Evolutionary conservation across 2,329 filamentous ascomycete genomes (phyloP).

Genomic region (Gaeumannomyces sp.): DNA sequence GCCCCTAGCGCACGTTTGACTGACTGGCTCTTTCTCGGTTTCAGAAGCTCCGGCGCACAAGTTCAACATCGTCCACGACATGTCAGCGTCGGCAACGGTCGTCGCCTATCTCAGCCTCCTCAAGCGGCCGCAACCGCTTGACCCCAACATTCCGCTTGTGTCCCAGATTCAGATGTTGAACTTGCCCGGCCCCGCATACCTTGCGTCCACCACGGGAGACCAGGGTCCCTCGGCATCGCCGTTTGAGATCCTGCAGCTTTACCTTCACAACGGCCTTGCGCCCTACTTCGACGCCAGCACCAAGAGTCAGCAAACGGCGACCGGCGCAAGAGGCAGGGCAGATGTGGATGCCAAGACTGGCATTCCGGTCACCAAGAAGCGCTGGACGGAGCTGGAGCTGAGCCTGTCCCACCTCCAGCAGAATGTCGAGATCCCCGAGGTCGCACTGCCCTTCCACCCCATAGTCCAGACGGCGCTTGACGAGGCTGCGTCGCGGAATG

Average conservation of each 20-base stretch:
- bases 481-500: conserved; percentile 60
- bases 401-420: conserved; percentile 89
- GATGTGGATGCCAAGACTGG: conserved; percentile 91
- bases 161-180: conserved; percentile 92
- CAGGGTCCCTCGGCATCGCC: conserved; percentile 72
- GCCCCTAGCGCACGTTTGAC: neutral
- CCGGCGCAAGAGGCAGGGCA: conserved; percentile 63
- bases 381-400: conserved; percentile 87
- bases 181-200: conserved; percentile 71
- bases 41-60: conserved; percentile 51
- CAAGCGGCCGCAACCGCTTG: conserved; percentile 84
- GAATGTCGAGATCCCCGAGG: conserved; percentile 94
- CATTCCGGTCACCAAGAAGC: conserved; percentile 95
- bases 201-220: conserved; percentile 58
- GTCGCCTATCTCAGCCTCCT: conserved; percentile 81
- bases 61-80: conserved; percentile 76
- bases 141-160: conserved; percentile 72
- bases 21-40: neutral
- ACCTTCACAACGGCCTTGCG: conserved; percentile 84
- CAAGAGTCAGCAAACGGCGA: conserved; percentile 65
- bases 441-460: conserved; percentile 81
- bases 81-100: conserved; percentile 73
- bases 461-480: conserved; percentile 81
- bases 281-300: conserved; percentile 98
- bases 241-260: conserved; percentile 86